These are phyloP conservation scores for Volvox africanus DNA, from an alignment of 139 green algal genomes.

Conservation along the genomic window DNA sequence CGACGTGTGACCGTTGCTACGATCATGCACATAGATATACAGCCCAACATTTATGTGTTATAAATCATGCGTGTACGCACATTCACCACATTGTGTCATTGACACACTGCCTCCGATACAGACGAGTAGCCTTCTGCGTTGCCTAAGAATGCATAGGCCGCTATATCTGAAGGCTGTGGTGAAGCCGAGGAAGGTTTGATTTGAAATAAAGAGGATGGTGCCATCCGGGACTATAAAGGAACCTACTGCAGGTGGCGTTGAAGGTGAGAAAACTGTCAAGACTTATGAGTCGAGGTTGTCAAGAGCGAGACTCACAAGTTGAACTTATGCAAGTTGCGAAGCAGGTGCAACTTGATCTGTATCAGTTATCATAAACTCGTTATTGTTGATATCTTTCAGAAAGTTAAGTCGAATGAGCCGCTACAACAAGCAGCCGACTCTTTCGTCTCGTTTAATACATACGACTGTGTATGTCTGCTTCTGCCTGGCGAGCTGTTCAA, in stretches of 20 bases:
- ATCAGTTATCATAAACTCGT: slow-evolving; percentile 98
- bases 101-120: no score
- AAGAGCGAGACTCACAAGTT: slow-evolving; percentile 53
- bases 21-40: no score
- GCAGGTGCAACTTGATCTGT: slow-evolving; percentile 94
- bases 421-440: slow-evolving; percentile 63
- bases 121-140: neutral
- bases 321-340: slow-evolving; percentile 69
- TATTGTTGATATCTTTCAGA: slow-evolving; percentile 93
- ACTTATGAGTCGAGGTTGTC: neutral
- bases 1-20: neutral
- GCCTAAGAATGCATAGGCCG: neutral
- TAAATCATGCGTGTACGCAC: slow-evolving; percentile 83
- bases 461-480: slow-evolving; percentile 87
- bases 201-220: neutral
- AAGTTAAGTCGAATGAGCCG: slow-evolving; percentile 83
- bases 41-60: neutral
- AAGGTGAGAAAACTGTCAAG: neutral
- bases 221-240: neutral
- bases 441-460: slow-evolving; percentile 76
- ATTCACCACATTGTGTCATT: no score
- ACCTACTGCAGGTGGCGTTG: neutral
- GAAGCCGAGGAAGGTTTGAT: neutral
- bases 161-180: neutral
- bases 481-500: slow-evolving; percentile 89